Evolutionary conservation across 345 rosid species (phyloP).

Genomic region (Microthlaspi erraticum): DNA sequence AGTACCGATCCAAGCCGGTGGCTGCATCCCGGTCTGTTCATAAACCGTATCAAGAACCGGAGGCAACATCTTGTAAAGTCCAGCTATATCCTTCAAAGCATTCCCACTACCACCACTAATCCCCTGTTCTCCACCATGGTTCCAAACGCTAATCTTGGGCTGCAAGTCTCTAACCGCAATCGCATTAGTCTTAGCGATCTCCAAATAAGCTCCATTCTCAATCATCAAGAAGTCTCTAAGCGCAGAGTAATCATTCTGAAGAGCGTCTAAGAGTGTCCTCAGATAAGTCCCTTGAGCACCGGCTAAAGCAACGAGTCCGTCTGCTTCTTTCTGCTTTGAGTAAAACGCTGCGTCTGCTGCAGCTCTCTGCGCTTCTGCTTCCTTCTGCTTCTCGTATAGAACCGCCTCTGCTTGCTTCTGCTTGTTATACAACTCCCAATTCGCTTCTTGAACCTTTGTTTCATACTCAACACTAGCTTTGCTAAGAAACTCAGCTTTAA

Average conservation of each 20-base stretch:
- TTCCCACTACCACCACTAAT: constrained; percentile 27
- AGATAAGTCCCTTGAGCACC: constrained; percentile 68
- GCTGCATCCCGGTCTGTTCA: constrained; percentile 81
- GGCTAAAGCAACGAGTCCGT: constrained; percentile 62
- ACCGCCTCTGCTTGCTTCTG: constrained; percentile 72
- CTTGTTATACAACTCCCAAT: constrained; percentile 68
- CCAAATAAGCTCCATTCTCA: constrained; percentile 55
- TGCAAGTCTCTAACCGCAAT: constrained; percentile 63
- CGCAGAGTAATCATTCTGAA: constrained; percentile 60
- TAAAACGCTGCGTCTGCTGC: constrained; percentile 62
- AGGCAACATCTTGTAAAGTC: constrained; percentile 71
- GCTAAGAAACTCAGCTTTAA: constrained; percentile 78
- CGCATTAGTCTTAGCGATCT: constrained; percentile 64
- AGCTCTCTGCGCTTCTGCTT: constrained; percentile 72
- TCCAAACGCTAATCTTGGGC: constrained; percentile 82
- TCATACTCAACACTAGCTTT: constrained; percentile 84
- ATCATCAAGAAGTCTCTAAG: constrained; percentile 71
- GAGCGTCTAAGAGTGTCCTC: constrained; percentile 56
- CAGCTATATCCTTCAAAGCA: constrained; percentile 72
- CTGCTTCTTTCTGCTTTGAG: constrained; percentile 67
- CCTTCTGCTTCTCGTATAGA: constrained; percentile 58
- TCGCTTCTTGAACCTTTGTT: constrained; percentile 80
- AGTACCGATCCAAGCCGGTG: constrained; percentile 70
- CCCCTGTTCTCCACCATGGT: constrained; percentile 46
- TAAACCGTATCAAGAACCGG: constrained; percentile 77